Evolutionary conservation across 257 asterid species (phyloP), one percentile per base, ranked within the genome.

Genomic region (Vinca minor): DNA sequence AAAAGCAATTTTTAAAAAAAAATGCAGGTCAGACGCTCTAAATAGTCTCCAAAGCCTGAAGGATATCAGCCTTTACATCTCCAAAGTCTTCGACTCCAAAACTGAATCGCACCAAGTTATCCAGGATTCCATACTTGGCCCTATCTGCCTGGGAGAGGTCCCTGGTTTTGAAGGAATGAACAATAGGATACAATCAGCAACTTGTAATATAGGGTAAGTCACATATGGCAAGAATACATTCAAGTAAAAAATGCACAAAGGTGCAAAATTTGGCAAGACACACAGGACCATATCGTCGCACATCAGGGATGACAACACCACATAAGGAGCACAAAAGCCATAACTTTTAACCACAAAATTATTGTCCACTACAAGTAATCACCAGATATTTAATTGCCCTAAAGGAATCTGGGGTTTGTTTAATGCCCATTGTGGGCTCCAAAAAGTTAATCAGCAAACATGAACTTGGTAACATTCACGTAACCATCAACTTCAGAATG

Each of bases 91-190:
- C 97, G 29, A 87, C 84, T 67, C 97, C 97, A 70, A 90, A 90
- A 82, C 97, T 90, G 94, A 87, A 90, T 36, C 97, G 86, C 47
- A 90, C 88, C 94, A 90, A 76, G 86, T 84, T 90, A 86, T 90
- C 97, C 84, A 85, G 31, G 47, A 90, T 90, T 41, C 95, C 95
- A 59, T 85, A 87, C 79, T 81, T 83, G 14, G 95, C 94, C 81
- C 95, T 85, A n/a, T 85, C 97, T n/a, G 86, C 64, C 76, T 71
- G 86, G 52, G 83, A 57, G 57, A 90, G 95, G 76, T 90, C 97
- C 97, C 97, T 90, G 86, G 71, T 66, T 64, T 53, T 63, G 66
- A 55, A 50, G 14, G 8, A 34, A 70, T 32, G 47, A 21, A 42
- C 28, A 52, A 38, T 0, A n/a, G 3, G 13, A 8, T 56, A 56